A percentile compares a stretch with the other conserved stretches of the same genome.
Evolutionary conservation across 371 early-diverging fungal species (phyloP).

Genomic region (Mortierella sp.): DNA sequence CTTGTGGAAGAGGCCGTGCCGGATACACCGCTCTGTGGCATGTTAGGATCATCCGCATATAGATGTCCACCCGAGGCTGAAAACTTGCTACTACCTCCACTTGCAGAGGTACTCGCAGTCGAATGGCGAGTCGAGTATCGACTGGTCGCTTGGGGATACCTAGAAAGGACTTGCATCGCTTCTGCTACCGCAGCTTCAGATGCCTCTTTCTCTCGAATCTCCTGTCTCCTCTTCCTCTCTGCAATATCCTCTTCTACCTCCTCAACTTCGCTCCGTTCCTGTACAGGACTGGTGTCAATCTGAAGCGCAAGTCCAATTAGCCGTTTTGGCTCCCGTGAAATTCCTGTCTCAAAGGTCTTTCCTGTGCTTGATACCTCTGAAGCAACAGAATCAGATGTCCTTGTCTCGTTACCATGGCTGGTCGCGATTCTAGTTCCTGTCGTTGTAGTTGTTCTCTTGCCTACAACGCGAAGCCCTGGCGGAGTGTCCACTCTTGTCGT

Average conservation of each 20-base stretch:
- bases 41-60: slow-evolving; percentile 37
- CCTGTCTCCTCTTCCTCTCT: slow-evolving; percentile 19
- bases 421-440: not conserved
- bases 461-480: slow-evolving; percentile 5
- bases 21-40: slow-evolving; percentile 9
- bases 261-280: slow-evolving; percentile 11
- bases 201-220: slow-evolving; percentile 26
- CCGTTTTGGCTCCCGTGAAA: not conserved
- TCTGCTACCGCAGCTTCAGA: slow-evolving; percentile 39
- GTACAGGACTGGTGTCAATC: slow-evolving; percentile 25
- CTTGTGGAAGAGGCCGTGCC: not conserved
- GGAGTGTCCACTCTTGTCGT: not conserved
- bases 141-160: slow-evolving; percentile 43
- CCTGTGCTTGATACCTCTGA: slow-evolving; percentile 3
- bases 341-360: not conserved
- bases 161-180: slow-evolving; percentile 37
- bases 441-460: slow-evolving; percentile 10
- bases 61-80: slow-evolving; percentile 5
- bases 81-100: slow-evolving; percentile 10
- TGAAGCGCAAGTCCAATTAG: slow-evolving; percentile 10
- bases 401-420: not conserved
- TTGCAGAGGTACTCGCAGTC: slow-evolving; percentile 2
- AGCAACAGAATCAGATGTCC: not conserved
- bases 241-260: slow-evolving; percentile 12
- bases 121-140: slow-evolving; percentile 16